These are phyloP conservation scores for Gryganskiella cystojenkinii DNA, from an alignment of 192 early-diverging fungal genomes.

Conservation along the genomic window DNA sequence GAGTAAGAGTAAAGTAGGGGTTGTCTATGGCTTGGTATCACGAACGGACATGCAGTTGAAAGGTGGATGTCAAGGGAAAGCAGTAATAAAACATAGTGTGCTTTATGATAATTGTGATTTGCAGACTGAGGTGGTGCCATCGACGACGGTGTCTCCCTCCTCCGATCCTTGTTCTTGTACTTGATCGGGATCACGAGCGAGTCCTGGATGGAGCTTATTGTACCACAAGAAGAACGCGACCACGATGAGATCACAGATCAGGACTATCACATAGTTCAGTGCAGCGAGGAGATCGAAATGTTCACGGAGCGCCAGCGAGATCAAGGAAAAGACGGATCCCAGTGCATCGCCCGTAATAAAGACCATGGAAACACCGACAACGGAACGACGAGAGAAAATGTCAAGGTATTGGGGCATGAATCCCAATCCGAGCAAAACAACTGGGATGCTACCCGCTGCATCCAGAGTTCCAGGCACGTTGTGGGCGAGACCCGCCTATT, in stretches of 20 bases:
- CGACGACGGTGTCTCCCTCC: no score
- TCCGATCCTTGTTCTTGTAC: background rate
- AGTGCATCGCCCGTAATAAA: slow-evolving; percentile 54
- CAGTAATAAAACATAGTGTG: no score
- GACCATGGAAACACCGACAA: slow-evolving; percentile 55
- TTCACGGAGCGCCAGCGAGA: slow-evolving; percentile 41
- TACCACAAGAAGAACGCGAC: slow-evolving; percentile 26
- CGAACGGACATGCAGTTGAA: no score
- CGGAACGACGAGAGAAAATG: slow-evolving; percentile 42
- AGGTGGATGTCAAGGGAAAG: no score
- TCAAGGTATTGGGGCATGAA: slow-evolving; percentile 59
- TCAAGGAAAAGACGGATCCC: slow-evolving; percentile 57
- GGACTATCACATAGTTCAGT: slow-evolving; percentile 34
- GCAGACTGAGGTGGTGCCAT: no score
- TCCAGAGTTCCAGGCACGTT: slow-evolving; percentile 32
- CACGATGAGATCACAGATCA: slow-evolving; percentile 33
- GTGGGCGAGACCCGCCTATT: slow-evolving; percentile 29
- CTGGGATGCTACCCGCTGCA: slow-evolving; percentile 53
- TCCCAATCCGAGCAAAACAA: slow-evolving; percentile 48
- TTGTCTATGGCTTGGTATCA: no score
- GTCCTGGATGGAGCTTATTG: slow-evolving; percentile 23
- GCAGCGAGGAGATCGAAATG: slow-evolving; percentile 23
- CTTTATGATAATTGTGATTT: no score
- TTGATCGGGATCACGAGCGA: background rate
- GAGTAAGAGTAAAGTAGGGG: no score